These are phyloP conservation scores for Lentinus brumalis DNA, from an alignment of 768 basidiomycete genomes.

Conservation along the genomic window DNA sequence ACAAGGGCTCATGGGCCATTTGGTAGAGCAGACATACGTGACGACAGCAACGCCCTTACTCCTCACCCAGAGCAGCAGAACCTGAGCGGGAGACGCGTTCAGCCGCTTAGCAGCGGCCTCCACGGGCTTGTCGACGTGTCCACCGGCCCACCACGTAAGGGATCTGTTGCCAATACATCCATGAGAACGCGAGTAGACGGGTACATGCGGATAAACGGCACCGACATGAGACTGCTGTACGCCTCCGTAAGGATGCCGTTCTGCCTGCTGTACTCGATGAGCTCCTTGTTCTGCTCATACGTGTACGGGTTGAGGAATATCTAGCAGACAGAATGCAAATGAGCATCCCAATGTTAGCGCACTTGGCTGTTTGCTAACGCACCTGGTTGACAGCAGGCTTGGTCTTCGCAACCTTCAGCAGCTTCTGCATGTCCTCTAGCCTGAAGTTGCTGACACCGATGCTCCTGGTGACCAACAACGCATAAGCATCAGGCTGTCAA, in stretches of 20 bases:
- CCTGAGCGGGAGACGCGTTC: conserved; percentile 61
- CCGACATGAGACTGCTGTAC: conserved; percentile 63
- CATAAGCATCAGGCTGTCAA: background rate
- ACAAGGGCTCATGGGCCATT: too few species aligned
- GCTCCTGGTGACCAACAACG: conserved; percentile 43
- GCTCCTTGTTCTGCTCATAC: conserved; percentile 56
- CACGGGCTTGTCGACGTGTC: conserved; percentile 63
- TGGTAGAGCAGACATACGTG: conserved; percentile 40
- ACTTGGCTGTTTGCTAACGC: background rate
- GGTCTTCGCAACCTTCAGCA: conserved; percentile 52
- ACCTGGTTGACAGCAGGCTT: conserved; percentile 77
- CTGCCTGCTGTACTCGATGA: conserved; percentile 54
- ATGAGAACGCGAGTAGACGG: background rate
- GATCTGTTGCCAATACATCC: conserved; percentile 39
- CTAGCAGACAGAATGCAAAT: conserved; percentile 31
- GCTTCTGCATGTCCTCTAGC: conserved; percentile 49
- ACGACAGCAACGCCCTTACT: conserved; percentile 69
- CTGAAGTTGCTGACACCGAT: conserved; percentile 78
- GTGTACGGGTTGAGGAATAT: conserved; percentile 75
- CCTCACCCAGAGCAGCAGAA: conserved; percentile 69
- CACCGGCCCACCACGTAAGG: conserved; percentile 59
- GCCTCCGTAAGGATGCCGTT: conserved; percentile 64
- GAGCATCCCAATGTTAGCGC: background rate
- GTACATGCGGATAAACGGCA: background rate
- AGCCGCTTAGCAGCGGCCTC: conserved; percentile 54